These are phyloP conservation scores for Macrophomina phaseolina DNA, from an alignment of 2,329 filamentous ascomycete species.

Conservation along the genomic window DNA sequence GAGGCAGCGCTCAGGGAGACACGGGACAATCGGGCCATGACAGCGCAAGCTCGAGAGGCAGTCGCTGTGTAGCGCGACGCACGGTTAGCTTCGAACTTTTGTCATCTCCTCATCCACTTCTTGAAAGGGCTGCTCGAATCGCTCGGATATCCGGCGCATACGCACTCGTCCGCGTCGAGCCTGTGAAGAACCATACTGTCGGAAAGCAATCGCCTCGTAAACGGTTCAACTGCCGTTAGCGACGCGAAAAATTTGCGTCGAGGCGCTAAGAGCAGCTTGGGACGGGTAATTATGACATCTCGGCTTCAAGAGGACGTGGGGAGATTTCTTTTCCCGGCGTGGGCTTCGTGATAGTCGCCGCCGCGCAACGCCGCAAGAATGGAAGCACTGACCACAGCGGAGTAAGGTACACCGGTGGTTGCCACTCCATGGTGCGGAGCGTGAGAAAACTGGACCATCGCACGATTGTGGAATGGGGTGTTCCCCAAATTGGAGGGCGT, in stretches of 20 bases:
- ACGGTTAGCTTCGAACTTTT: not conserved
- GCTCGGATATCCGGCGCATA: not conserved
- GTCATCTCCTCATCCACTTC: not conserved
- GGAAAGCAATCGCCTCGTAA: not conserved
- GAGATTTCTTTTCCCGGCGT: conserved; percentile 1
- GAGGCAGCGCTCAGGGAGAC: not conserved
- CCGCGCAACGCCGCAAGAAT: not conserved
- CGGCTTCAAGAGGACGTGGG: not conserved
- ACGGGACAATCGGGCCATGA: not conserved
- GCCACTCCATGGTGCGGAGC: not conserved
- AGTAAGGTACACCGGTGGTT: not conserved
- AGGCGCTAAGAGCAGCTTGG: not conserved
- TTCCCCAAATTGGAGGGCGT: not conserved
- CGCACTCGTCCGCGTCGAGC: not conserved
- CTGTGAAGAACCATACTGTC: not conserved
- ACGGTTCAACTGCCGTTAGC: not conserved
- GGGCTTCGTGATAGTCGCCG: conserved; percentile 2
- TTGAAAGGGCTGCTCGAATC: not conserved
- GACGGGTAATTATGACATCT: not conserved
- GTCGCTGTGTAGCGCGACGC: not conserved
- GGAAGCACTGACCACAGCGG: not conserved
- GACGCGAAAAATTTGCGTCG: not conserved
- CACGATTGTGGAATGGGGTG: not conserved
- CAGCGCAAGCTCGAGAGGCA: not conserved
- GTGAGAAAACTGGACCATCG: not conserved